Conservation (phyloP, 1,139 yeast species). For the Debaryomyces coudertii region DNA sequence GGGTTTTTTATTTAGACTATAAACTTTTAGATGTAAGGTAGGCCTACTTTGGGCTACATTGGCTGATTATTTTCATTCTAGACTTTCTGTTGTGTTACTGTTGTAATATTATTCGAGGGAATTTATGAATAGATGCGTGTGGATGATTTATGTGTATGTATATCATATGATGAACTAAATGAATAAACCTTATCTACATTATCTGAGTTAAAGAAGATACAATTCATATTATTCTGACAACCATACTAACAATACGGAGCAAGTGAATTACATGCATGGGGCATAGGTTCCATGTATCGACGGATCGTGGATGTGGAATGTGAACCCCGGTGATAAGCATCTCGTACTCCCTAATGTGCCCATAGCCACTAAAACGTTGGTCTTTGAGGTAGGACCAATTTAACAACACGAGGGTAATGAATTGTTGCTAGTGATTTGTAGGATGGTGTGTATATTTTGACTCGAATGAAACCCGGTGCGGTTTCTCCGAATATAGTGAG, state of each 20-base stretch:
- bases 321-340: neutral
- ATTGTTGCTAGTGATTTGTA: neutral
- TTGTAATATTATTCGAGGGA: neutral
- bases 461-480: neutral
- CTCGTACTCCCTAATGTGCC: neutral
- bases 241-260: conserved; percentile 8
- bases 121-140: neutral
- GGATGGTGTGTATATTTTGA: neutral
- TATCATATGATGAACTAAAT: conserved; percentile 13
- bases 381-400: too few species aligned
- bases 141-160: conserved; percentile 6
- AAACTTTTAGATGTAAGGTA: neutral
- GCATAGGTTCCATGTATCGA: neutral
- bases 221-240: conserved; percentile 9
- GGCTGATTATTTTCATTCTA: neutral
- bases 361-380: neutral
- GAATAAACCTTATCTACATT: conserved; percentile 15
- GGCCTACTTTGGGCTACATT: neutral
- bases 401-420: neutral
- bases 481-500: neutral
- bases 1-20: neutral
- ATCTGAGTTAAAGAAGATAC: conserved; percentile 13
- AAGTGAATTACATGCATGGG: neutral
- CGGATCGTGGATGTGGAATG: neutral
- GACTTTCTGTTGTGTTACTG: neutral